Percentiles rank a stretch among this genome's conserved stretches.
Conservation (phyloP, 2,329 filamentous ascomycete genomes). For the Leptoxyphium fumago region DNA sequence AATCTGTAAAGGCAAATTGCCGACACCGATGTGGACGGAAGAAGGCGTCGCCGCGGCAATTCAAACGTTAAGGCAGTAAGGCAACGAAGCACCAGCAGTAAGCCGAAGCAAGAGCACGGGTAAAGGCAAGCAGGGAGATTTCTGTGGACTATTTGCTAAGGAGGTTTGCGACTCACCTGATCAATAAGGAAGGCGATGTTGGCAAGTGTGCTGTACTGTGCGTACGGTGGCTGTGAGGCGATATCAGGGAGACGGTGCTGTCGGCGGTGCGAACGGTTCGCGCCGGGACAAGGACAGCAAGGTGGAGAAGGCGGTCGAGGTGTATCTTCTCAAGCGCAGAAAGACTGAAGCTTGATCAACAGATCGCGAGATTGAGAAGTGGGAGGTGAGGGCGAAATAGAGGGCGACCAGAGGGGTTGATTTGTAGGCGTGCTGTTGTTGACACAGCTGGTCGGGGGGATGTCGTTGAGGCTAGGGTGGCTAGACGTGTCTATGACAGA, state of each 20-base stretch:
- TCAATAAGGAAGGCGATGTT: not conserved
- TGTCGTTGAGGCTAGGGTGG: no score
- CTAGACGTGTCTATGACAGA: no score
- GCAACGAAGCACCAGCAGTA: not conserved
- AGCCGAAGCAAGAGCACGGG: not conserved
- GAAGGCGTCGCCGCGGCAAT: not conserved
- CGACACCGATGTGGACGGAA: conserved; percentile 29
- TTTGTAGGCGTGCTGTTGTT: not conserved
- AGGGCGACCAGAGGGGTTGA: not conserved
- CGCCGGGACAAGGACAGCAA: not conserved
- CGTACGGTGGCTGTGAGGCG: not conserved
- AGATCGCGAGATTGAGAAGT: no score
- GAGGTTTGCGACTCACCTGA: not conserved
- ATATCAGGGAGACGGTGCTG: not conserved
- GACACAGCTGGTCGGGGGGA: no score
- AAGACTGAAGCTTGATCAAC: no score
- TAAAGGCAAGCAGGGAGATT: not conserved
- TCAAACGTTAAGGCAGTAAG: not conserved
- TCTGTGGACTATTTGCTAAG: not conserved
- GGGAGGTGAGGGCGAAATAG: not conserved
- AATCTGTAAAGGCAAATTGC: conserved; percentile 77
- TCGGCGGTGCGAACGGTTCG: not conserved
- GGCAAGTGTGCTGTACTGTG: not conserved
- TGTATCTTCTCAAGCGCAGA: no score
- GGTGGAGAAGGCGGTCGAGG: not conserved